Evolutionary conservation across 257 asterid genomes (phyloP).

Genomic region (Forsythia viridissima): DNA sequence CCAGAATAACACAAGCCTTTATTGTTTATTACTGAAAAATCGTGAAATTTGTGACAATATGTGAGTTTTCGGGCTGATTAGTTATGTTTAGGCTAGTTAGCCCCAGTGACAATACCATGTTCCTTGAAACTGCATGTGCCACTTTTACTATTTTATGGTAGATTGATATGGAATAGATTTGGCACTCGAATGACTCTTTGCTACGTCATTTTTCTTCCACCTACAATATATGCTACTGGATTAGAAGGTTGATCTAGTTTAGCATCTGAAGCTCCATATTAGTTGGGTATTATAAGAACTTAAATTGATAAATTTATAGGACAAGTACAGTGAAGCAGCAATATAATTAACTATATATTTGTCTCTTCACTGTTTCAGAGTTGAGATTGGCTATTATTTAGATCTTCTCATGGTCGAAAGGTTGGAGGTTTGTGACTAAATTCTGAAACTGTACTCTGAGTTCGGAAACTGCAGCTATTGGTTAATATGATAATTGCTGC

Average conservation of each 20-base stretch:
- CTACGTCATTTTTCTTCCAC: neutral
- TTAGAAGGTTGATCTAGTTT: neutral
- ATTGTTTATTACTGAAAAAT: slow-evolving; percentile 1
- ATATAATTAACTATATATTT: neutral
- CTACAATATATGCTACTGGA: neutral
- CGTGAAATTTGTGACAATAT: neutral
- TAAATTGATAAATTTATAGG: neutral
- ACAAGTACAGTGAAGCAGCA: neutral
- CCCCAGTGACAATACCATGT: neutral
- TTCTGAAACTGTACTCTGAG: neutral
- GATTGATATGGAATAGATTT: neutral
- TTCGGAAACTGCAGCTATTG: neutral
- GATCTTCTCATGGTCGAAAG: neutral
- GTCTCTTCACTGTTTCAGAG: neutral
- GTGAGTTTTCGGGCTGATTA: neutral
- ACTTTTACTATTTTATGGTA: neutral
- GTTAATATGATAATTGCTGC: neutral
- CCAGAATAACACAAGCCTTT: slow-evolving; percentile 9
- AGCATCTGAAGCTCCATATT: neutral
- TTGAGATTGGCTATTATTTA: neutral
- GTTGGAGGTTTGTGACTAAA: neutral
- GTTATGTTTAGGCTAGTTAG: neutral
- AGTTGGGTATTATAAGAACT: neutral
- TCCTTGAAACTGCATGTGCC: neutral
- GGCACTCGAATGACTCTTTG: neutral